A percentile compares a stretch with the other conserved stretches of the same genome.
phyloP scores from a whole-genome alignment of 176 grass and related monocot genomes.

The Poa annua region DNA sequence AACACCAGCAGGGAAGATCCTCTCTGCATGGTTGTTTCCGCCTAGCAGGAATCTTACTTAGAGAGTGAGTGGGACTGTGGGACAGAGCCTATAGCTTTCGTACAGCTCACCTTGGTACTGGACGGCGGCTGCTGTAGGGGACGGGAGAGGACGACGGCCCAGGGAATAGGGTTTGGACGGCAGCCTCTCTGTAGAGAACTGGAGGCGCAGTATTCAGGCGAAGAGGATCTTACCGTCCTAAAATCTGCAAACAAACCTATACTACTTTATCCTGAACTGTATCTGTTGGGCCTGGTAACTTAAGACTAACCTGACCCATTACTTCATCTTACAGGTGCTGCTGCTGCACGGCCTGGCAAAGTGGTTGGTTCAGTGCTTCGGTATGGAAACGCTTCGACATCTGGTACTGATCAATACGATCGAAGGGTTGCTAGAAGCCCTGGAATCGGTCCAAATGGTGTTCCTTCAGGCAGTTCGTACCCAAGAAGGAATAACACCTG shows the following conservation, averaged over 20 bases:
- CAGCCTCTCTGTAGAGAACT: too few species aligned
- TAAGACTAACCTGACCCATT: not conserved
- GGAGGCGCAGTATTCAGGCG: too few species aligned
- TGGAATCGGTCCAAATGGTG: slow-evolving; percentile 50
- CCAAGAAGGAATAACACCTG: slow-evolving; percentile 82
- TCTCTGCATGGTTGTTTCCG: too few species aligned
- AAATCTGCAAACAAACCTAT: not conserved
- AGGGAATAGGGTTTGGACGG: too few species aligned
- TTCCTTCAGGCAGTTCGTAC: slow-evolving; percentile 61
- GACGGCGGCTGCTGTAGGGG: too few species aligned
- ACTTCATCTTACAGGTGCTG: slow-evolving; percentile 53
- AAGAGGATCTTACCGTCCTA: not conserved
- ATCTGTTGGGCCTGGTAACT: not conserved
- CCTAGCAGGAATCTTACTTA: too few species aligned
- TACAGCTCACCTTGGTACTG: too few species aligned
- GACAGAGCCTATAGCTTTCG: too few species aligned
- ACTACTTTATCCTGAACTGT: slow-evolving; percentile 6
- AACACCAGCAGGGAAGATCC: too few species aligned
- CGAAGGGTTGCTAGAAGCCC: slow-evolving; percentile 57
- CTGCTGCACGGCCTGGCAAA: slow-evolving; percentile 61
- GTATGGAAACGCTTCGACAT: slow-evolving; percentile 46
- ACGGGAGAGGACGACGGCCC: too few species aligned
- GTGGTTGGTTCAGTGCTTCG: slow-evolving; percentile 50
- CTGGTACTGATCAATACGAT: slow-evolving; percentile 57
- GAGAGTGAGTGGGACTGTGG: too few species aligned